Conservation (phyloP, 1,284 basidiomycete species). For the Amylostereum chailletii region DNA sequence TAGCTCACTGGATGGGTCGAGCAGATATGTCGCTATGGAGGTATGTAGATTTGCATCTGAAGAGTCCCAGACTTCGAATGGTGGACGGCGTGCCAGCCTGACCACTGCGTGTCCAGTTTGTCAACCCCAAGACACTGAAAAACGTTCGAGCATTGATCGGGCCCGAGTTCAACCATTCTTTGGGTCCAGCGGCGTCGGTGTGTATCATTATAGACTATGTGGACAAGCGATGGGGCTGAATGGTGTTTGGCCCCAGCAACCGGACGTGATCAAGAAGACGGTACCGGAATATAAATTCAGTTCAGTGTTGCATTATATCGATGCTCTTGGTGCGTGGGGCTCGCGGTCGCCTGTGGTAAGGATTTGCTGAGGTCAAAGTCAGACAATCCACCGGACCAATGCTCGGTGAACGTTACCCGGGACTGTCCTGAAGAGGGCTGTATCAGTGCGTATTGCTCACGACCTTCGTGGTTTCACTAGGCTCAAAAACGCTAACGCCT, state of each 20-base stretch:
- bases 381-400: slow-evolving; percentile 39
- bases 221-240: slow-evolving; percentile 33
- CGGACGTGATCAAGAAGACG: slow-evolving; percentile 22
- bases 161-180: slow-evolving; percentile 29
- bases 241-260: too few relatives aligned
- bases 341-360: background rate
- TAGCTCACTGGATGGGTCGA: background rate
- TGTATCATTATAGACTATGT: background rate
- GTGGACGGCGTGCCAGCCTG: background rate
- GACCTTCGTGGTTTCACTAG: background rate
- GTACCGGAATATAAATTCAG: slow-evolving; percentile 32
- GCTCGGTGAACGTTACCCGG: slow-evolving; percentile 35
- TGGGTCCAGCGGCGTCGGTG: slow-evolving; percentile 38
- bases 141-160: slow-evolving; percentile 38
- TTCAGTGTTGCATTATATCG: slow-evolving; percentile 35
- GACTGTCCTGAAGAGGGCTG: slow-evolving; percentile 33
- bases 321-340: slow-evolving; percentile 31
- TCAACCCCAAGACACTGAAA: slow-evolving; percentile 32
- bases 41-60: slow-evolving; percentile 11
- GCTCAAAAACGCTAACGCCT: background rate
- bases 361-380: background rate
- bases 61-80: background rate
- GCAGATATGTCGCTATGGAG: slow-evolving; percentile 23
- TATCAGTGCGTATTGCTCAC: slow-evolving; percentile 30
- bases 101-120: slow-evolving; percentile 24